Evolutionary conservation across 805 yeast genomes (phyloP).

Genomic region (Nakazawaea holstii): DNA sequence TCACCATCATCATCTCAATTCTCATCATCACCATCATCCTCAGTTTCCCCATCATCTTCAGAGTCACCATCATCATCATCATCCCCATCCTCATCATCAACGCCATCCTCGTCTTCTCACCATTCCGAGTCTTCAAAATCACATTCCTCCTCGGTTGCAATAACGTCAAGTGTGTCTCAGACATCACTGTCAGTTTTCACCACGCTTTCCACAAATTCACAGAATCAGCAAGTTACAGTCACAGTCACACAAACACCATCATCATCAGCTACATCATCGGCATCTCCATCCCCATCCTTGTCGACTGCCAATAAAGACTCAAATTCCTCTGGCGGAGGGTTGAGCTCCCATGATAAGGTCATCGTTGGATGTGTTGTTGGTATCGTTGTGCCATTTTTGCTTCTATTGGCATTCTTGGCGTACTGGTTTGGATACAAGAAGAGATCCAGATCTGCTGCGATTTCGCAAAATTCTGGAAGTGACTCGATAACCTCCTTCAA

Average conservation of each 20-base stretch:
- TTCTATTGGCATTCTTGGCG: slow-evolving; percentile 27
- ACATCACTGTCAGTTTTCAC: slow-evolving; percentile 8
- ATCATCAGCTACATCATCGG: slow-evolving; percentile 20
- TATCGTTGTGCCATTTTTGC: slow-evolving; percentile 58
- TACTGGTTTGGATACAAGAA: slow-evolving; percentile 10
- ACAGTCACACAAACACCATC: slow-evolving; percentile 12
- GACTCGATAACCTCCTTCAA: slow-evolving; percentile 7
- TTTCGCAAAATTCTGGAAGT: slow-evolving; percentile 1
- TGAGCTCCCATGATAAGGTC: slow-evolving; percentile 44
- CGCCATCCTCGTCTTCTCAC: neutral
- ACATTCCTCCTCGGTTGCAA: neutral
- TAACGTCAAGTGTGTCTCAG: neutral
- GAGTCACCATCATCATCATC: slow-evolving; percentile 21
- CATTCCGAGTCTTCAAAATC: neutral
- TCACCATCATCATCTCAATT: slow-evolving; percentile 6
- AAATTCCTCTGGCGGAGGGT: slow-evolving; percentile 27
- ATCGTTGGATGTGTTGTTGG: slow-evolving; percentile 71
- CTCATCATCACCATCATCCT: slow-evolving; percentile 12
- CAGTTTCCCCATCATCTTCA: slow-evolving; percentile 18
- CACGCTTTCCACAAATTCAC: slow-evolving; percentile 4
- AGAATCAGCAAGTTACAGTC: slow-evolving; percentile 7
- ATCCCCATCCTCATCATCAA: neutral
- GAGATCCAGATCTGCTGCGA: slow-evolving; percentile 1
- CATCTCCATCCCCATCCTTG: slow-evolving; percentile 25
- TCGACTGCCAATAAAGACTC: slow-evolving; percentile 15